Percentiles rank a stretch among this genome's conserved stretches.
These are phyloP conservation scores for Alternaria sp. DNA, from an alignment of 2,329 filamentous ascomycete species.

Conservation along the genomic window DNA sequence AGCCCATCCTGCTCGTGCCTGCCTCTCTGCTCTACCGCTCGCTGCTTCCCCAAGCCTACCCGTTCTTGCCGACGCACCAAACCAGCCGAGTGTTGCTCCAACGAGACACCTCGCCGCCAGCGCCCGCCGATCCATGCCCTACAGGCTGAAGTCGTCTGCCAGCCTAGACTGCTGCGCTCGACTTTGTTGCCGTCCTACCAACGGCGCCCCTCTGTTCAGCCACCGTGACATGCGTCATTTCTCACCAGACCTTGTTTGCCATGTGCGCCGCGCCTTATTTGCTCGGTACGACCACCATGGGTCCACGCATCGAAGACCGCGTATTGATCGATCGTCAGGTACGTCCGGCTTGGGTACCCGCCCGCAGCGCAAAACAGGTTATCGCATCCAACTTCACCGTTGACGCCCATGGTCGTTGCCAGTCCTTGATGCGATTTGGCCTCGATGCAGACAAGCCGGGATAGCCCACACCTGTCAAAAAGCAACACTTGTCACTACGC, in stretches of 20 bases:
- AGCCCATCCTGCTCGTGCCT: background rate
- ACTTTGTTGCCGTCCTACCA: background rate
- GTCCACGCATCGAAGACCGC: background rate
- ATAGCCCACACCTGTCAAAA: background rate
- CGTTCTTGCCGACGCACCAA: background rate
- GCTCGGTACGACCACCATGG: constrained; percentile 6
- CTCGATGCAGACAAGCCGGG: background rate
- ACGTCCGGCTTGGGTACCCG: constrained; percentile 3
- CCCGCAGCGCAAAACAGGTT: background rate
- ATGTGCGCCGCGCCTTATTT: constrained; percentile 11
- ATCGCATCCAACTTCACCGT: background rate
- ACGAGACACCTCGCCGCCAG: background rate
- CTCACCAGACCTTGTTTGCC: constrained; percentile 13
- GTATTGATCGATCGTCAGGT: constrained; percentile 15
- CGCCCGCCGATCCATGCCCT: background rate
- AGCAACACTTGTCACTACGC: background rate
- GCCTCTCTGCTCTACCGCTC: background rate
- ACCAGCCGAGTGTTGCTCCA: background rate
- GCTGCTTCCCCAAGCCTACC: background rate
- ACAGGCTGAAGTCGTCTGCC: background rate
- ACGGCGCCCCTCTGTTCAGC: constrained; percentile 6
- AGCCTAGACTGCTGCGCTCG: background rate
- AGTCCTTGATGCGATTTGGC: background rate
- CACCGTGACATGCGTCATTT: constrained; percentile 11
- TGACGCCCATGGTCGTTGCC: background rate